These are phyloP conservation scores for Warburgia ugandensis DNA, from an alignment of 164 flowering plant species.

Conservation along the genomic window DNA sequence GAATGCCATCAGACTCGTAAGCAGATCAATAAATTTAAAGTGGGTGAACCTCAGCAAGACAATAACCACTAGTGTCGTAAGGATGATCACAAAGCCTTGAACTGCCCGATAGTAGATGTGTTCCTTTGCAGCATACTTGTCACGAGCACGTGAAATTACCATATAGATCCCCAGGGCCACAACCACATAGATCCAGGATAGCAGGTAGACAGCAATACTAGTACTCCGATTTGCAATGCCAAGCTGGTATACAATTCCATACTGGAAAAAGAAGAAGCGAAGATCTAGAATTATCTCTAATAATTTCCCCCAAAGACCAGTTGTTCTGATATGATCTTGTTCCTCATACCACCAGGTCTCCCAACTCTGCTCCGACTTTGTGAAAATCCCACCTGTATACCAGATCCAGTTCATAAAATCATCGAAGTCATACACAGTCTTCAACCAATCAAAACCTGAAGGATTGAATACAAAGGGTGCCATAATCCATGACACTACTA, in stretches of 20 bases:
- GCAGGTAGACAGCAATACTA: constrained; percentile 69
- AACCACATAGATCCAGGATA: constrained; percentile 72
- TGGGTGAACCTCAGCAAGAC: constrained; percentile 48
- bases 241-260: constrained; percentile 77
- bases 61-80: constrained; percentile 46
- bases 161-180: constrained; percentile 49
- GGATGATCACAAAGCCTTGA: constrained; percentile 46
- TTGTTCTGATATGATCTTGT: constrained; percentile 71
- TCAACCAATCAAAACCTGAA: constrained; percentile 98
- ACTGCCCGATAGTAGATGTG: constrained; percentile 73
- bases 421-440: constrained; percentile 87
- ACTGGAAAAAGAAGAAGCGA: constrained; percentile 96
- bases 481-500: constrained; percentile 85
- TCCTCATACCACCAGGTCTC: constrained; percentile 99
- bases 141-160: constrained; percentile 50
- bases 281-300: constrained; percentile 79
- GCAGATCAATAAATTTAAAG: constrained; percentile 44
- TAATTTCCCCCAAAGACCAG: constrained; percentile 90
- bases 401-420: constrained; percentile 88
- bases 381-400: constrained; percentile 53
- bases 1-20: constrained; percentile 67
- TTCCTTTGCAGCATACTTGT: constrained; percentile 64
- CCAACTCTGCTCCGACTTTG: constrained; percentile 86
- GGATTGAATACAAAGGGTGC: constrained; percentile 91
- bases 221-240: constrained; percentile 40